Evolutionary conservation across 2,329 filamentous ascomycete species (phyloP), one percentile per base, ranked within the genome.

Genomic region (Aspergillus neoniger): DNA sequence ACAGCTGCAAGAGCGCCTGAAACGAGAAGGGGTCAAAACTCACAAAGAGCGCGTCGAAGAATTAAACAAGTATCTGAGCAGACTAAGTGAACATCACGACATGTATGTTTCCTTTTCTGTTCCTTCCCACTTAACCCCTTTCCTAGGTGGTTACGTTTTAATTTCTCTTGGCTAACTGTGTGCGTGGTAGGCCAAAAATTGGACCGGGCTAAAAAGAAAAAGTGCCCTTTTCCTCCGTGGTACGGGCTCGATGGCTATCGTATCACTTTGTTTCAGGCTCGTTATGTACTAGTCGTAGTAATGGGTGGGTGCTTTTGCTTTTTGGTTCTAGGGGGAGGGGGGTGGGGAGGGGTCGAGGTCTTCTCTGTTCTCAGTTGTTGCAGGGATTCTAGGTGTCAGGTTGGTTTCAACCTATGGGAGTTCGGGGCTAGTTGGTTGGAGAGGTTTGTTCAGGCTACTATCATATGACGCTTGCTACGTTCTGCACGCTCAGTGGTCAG

Each of bases 1-100:
- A 57, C 67, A 95, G 91, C 81, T 98, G 70, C 87, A 95, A 69
- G 89, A 96, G 70, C 83, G 92, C 63, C 80, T 96, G 48, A 88
- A 90, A 72, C 87, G 89, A 14, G 93, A 97, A 74, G 89, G 96
- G 15, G 86, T 94, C 67, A 98, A 97, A 82, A 96, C 93, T 30
- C 95, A 99, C 77, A 98, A 98, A 76, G 91, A 99, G 80, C 88
- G 92, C 10, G 94, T 99, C 47, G 93, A 98, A 76, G 92, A 97
- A 75, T 81, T 98, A 69, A 99, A 99, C 75, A 91, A 91, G 65
- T 97, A 98, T 75, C 81, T 99, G 38, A 95, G 91, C 66, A 90
- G 88, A 66, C 79, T 99, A 71, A 96, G 91, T 78, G 95, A 99
- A 79, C 95, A 99, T 79, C 94, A 99, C 77, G 95, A 99, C 75